Base-by-base conservation (phyloP, 2,329 filamentous ascomycete genomes). In the Fusarium incarnatum region DNA sequence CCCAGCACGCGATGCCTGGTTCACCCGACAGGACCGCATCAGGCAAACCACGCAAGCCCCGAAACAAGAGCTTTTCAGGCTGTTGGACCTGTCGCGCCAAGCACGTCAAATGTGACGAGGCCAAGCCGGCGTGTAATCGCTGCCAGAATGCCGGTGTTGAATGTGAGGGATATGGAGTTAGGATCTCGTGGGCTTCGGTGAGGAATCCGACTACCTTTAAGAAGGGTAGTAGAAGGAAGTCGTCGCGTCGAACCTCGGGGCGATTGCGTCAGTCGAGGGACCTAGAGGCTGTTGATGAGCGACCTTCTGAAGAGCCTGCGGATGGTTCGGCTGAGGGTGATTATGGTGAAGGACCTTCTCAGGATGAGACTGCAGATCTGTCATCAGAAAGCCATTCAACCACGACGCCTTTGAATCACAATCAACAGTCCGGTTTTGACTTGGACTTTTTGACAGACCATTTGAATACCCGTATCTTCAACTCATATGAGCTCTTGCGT, bases 11-110 rank as follows among this genome's bases (percentile, higher is more conserved):
- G 7, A 74, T 74, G 72, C 37, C 65, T 7, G 60, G 48, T 28
- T 66, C 55, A 8, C 48, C 52, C 18, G 47, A 20, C 1, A 54
- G 13, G 18, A 66, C 63, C 23, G 63, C 55, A 18, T 63, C 68
- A 9, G 67, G 60, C 8, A 63, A 72, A 8, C 65, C 56, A n/a
- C 67, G 67, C 5, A 75, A 74, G 57, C 56, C 45, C n/a, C 73
- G 73, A 34, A 74, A 72, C 8, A 75, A 75, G 61, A 75, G 60
- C 18, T 75, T 75, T 18, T 74, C 73, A 4, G 73, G 73, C 20
- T 75, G 73, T 50, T 75, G 73, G 73, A 75, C 73, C 1, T 75
- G 73, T 60, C 60, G 73, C 8, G 71, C 73, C 8, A 75, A 74
- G 32, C 73, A 75, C 27, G 57, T 75, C 57, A 75, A 75, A 16